Evolutionary conservation across 1,284 basidiomycete genomes (phyloP), one percentile per base, ranked within the genome.

Genomic region (Boletus semigastroideus): DNA sequence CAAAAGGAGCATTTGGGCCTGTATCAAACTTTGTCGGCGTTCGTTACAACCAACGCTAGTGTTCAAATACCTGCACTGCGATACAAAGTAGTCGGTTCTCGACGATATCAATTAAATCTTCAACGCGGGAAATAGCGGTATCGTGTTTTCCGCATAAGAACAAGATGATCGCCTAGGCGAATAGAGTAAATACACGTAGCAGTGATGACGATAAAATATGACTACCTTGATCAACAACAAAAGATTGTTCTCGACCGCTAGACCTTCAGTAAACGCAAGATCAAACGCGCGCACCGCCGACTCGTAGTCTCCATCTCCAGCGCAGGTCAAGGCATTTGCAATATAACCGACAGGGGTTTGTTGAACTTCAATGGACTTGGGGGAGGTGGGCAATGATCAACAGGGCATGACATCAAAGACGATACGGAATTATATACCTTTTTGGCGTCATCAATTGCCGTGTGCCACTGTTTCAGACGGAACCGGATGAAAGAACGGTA

Each of bases 151-250:
- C 46, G 12, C 43, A 46, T 27, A 27, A 36, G 14, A 55, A 55
- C 17, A 42, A 19, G 10, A 56, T 14, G 11, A 46, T 27, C 3
- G 56, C 51, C 55, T 57, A 13, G 10, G 7, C 8, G 7, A 19
- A 11, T 41, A 36, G 10, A 0, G 2, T 39, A 6, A 3, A 14
- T 39, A 54, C 7, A 25, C 25, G n/a, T 3, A 14, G 4, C 12
- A 4, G 25, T 2, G 8, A 20, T 1, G 6, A 37, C 10, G 2
- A 4, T 8, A 10, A 14, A 20, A 5, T n/a, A n/a, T n/a, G 20
- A 28, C 22, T 37, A 37, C 56, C 43, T 58, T 56, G 33, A 56
- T 54, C 7, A 49, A 20, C 20, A 56, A 46, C 16, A 56, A 38
- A 25, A 47, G 12, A 2, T 33, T 55, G 5, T 38, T 48, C 16